These are phyloP conservation scores for Exophiala bonariae DNA, from an alignment of 2,329 filamentous ascomycete species.

Conservation along the genomic window DNA sequence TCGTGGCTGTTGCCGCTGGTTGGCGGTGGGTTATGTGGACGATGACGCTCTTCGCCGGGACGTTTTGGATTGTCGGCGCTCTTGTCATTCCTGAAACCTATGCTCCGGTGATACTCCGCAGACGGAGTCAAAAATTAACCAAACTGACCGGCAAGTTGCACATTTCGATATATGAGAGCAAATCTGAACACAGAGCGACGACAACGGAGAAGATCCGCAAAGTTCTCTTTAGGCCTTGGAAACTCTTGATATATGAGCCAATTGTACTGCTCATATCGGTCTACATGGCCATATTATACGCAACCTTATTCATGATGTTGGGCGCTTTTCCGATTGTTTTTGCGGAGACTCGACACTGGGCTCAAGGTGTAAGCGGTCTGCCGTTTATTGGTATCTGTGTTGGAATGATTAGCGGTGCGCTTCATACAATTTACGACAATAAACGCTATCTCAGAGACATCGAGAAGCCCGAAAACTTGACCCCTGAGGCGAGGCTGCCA, in stretches of 20 bases:
- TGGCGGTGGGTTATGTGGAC: slow-evolving; percentile 2
- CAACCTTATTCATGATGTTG: slow-evolving; percentile 57
- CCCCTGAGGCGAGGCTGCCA: slow-evolving; percentile 62
- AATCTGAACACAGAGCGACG: slow-evolving; percentile 17
- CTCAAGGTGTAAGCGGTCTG: slow-evolving; percentile 58
- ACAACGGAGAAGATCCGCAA: slow-evolving; percentile 2
- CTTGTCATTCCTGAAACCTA: slow-evolving; percentile 52
- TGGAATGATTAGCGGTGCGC: slow-evolving; percentile 36
- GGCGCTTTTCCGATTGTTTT: slow-evolving; percentile 67
- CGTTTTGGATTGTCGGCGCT: slow-evolving; percentile 1
- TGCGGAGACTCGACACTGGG: slow-evolving; percentile 59
- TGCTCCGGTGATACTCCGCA: slow-evolving; percentile 51
- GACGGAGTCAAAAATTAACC: slow-evolving; percentile 53
- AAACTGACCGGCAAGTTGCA: slow-evolving; percentile 57
- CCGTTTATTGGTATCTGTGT: slow-evolving; percentile 66
- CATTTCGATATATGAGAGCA: slow-evolving; percentile 51
- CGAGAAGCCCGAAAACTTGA: neutral
- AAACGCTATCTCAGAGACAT: slow-evolving; percentile 1
- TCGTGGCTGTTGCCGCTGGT: neutral
- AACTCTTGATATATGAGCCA: neutral
- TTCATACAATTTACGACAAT: slow-evolving; percentile 1
- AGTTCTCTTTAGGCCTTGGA: neutral
- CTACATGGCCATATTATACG: slow-evolving; percentile 53
- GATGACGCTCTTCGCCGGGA: neutral
- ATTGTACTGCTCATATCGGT: slow-evolving; percentile 64